A percentile compares a stretch with the other conserved stretches of the same genome.
Conservation (phyloP, 345 rosid genomes). For the Draba incana region DNA sequence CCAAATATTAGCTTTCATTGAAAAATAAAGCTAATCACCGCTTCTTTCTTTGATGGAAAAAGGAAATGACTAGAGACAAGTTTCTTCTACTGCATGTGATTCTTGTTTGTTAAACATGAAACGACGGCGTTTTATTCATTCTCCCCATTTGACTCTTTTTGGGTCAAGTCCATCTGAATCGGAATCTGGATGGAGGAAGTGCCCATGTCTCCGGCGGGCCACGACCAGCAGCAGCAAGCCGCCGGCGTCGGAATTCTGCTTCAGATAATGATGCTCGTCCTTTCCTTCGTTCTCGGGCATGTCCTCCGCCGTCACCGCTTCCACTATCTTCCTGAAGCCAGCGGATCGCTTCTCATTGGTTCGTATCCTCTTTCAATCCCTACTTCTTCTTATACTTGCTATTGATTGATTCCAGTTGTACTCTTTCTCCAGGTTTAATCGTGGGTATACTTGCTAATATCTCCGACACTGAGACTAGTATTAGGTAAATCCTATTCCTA, state of each 20-base stretch:
- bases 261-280: conserved; percentile 99
- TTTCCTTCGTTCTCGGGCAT: conserved; percentile 93
- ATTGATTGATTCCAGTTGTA: background rate
- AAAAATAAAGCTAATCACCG: too few relatives aligned
- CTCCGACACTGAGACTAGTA: conserved; percentile 83
- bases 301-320: conserved; percentile 95
- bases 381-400: background rate
- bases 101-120: too few relatives aligned
- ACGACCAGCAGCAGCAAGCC: conserved; percentile 81
- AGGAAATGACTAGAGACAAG: too few relatives aligned
- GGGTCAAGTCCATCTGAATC: too few relatives aligned
- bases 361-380: background rate
- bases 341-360: conserved; percentile 98
- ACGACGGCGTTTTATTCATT: too few relatives aligned
- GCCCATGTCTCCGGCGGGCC: conserved; percentile 49
- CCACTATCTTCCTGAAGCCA: conserved; percentile 95
- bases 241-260: conserved; percentile 97
- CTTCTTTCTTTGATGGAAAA: too few relatives aligned
- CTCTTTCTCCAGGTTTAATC: conserved; percentile 84
- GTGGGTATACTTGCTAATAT: conserved; percentile 89
- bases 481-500: conserved; percentile 49
- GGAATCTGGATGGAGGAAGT: conserved; percentile 13
- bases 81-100: too few relatives aligned
- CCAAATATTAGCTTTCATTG: too few relatives aligned
- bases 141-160: too few relatives aligned